Conservation (phyloP, 1,284 basidiomycete genomes). For the Rhodotorula sp. region DNA sequence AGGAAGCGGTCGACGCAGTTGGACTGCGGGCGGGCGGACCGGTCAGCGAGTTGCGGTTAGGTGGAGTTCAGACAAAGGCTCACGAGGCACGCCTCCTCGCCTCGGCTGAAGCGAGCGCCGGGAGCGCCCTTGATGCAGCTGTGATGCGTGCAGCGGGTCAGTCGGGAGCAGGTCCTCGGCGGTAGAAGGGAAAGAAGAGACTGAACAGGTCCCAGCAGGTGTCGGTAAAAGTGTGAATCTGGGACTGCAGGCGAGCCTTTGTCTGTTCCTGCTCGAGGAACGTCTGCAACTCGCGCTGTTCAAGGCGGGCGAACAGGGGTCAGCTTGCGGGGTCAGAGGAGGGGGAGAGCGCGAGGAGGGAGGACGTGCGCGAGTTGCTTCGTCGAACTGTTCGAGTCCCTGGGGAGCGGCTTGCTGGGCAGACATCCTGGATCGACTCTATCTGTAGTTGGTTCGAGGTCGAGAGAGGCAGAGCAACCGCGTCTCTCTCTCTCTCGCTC, state of each 20-base stretch:
- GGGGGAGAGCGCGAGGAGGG: not conserved
- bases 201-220: conserved; percentile 68
- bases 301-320: not conserved
- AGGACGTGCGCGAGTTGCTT: conserved; percentile 54
- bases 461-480: not conserved
- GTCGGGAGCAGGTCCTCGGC: not conserved
- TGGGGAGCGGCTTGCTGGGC: conserved; percentile 3
- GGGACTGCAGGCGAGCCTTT: conserved; percentile 57
- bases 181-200: conserved; percentile 4
- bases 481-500: not conserved
- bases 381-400: conserved; percentile 61
- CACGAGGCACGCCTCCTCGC: conserved; percentile 83
- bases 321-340: conserved; percentile 42
- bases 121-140: conserved; percentile 84
- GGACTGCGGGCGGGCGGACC: not conserved
- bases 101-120: conserved; percentile 76
- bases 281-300: conserved; percentile 74
- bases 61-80: conserved; percentile 22
- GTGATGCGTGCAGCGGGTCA: conserved; percentile 17
- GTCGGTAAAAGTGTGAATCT: conserved; percentile 68
- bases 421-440: not conserved
- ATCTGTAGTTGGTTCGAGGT: not conserved
- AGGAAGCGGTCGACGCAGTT: conserved; percentile 63
- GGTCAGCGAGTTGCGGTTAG: not conserved
- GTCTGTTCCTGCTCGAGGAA: conserved; percentile 87